Conservation (phyloP, 2,329 filamentous ascomycete genomes). For the Cercospora zeina region DNA sequence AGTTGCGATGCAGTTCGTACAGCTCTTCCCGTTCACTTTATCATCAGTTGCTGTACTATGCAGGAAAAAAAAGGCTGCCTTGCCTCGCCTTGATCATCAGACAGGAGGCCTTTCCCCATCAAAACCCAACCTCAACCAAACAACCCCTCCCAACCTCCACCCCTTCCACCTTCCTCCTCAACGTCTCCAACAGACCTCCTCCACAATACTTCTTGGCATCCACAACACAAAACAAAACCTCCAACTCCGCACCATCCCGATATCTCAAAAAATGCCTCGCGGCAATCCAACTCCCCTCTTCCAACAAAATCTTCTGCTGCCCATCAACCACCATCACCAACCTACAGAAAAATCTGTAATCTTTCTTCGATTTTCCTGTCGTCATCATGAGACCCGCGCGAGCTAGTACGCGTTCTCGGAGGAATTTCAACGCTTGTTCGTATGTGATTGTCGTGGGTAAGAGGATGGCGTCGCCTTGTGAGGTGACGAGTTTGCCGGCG, state of each 20-base stretch:
- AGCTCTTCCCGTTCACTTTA: neutral
- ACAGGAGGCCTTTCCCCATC: neutral
- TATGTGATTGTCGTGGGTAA: slow-evolving; percentile 12
- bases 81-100: neutral
- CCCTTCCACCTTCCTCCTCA: neutral
- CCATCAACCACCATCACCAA: neutral
- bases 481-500: slow-evolving; percentile 6
- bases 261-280: slow-evolving; percentile 20
- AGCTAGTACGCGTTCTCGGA: slow-evolving; percentile 12
- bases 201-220: neutral
- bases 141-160: neutral
- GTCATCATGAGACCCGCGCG: slow-evolving; percentile 11
- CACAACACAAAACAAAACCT: slow-evolving; percentile 20
- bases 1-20: neutral
- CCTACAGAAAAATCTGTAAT: slow-evolving; percentile 16
- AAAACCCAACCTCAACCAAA: neutral
- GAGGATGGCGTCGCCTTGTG: slow-evolving; percentile 15
- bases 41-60: neutral
- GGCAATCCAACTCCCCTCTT: slow-evolving; percentile 23
- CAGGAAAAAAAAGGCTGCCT: no score
- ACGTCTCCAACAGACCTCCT: neutral
- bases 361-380: neutral
- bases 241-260: slow-evolving; percentile 13
- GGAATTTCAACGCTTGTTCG: neutral
- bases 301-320: slow-evolving; percentile 19